A percentile compares a stretch with the other conserved stretches of the same genome.
Evolutionary conservation across 2,329 filamentous ascomycete genomes (phyloP).

Genomic region (Leptographium lundbergii): DNA sequence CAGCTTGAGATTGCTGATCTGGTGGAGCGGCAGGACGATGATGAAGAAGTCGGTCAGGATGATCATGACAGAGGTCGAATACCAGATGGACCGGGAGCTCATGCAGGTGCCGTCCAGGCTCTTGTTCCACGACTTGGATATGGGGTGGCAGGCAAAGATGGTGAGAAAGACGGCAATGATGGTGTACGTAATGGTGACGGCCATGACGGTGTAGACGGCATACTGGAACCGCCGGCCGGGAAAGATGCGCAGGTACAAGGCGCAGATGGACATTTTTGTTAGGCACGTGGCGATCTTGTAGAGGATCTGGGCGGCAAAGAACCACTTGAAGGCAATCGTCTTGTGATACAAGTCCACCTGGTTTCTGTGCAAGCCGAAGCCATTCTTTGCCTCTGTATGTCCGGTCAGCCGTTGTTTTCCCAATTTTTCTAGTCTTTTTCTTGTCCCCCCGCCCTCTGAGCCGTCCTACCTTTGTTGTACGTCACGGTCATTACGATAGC

Average conservation of each 20-base stretch:
- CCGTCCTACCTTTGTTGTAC: background rate
- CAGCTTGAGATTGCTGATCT: constrained; percentile 8
- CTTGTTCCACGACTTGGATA: constrained; percentile 21
- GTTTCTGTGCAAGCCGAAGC: background rate
- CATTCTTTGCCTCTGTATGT: background rate
- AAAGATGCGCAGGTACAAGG: constrained; percentile 16
- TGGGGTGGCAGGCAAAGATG: constrained; percentile 27
- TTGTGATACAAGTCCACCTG: background rate
- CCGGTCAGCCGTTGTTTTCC: no score
- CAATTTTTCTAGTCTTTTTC: no score
- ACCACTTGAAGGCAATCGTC: constrained; percentile 6
- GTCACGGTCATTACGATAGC: constrained; percentile 1
- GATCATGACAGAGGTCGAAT: constrained; percentile 6
- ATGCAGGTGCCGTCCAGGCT: constrained; percentile 4
- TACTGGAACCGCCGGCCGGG: constrained; percentile 12
- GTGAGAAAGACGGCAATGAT: constrained; percentile 11
- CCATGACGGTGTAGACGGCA: constrained; percentile 6
- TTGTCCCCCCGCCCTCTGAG: no score
- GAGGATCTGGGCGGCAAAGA: constrained; percentile 11
- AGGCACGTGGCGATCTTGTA: constrained; percentile 9
- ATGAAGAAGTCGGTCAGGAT: constrained; percentile 10
- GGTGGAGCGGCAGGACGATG: constrained; percentile 10
- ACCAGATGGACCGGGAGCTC: constrained; percentile 1
- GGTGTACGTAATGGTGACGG: constrained; percentile 11
- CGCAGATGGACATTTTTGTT: constrained; percentile 7